Percentiles rank a stretch among this genome's conserved stretches.
These are phyloP conservation scores for Chenopodium berlandieri DNA, from an alignment of 148 eudicot species.

Conservation along the genomic window DNA sequence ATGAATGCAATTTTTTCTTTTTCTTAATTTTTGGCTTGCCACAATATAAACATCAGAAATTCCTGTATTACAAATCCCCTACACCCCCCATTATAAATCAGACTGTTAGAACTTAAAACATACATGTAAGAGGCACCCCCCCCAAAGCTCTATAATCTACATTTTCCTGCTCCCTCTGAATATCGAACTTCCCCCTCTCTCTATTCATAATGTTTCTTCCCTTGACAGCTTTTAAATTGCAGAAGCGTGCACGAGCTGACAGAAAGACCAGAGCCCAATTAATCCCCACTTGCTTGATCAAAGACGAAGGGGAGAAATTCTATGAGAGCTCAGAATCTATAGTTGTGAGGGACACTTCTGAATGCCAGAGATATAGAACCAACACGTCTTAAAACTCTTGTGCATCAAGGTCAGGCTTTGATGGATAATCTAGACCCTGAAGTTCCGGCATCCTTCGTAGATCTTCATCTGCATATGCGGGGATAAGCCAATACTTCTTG, in stretches of 20 bases:
- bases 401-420: constrained; percentile 71
- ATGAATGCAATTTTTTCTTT: background rate
- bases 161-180: background rate
- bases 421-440: constrained; percentile 89
- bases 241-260: constrained; percentile 7
- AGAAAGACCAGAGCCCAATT: constrained; percentile 5
- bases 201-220: constrained; percentile 2
- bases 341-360: constrained; percentile 7
- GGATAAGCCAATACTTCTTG: constrained; percentile 73
- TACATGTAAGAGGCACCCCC: constrained; percentile 1
- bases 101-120: constrained; percentile 11
- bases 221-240: background rate
- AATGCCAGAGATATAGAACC: constrained; percentile 21
- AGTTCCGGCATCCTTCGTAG: constrained; percentile 83
- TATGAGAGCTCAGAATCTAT: constrained; percentile 17
- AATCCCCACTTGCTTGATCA: constrained; percentile 12
- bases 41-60: constrained; percentile 18
- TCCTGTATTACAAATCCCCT: constrained; percentile 17
- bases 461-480: constrained; percentile 86
- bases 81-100: constrained; percentile 13
- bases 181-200: constrained; percentile 5
- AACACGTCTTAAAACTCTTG: constrained; percentile 44
- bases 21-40: background rate
- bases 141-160: constrained; percentile 12
- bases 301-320: background rate